Evolutionary conservation across 306 rosid genomes (phyloP).

Genomic region (Dryas drummondii): DNA sequence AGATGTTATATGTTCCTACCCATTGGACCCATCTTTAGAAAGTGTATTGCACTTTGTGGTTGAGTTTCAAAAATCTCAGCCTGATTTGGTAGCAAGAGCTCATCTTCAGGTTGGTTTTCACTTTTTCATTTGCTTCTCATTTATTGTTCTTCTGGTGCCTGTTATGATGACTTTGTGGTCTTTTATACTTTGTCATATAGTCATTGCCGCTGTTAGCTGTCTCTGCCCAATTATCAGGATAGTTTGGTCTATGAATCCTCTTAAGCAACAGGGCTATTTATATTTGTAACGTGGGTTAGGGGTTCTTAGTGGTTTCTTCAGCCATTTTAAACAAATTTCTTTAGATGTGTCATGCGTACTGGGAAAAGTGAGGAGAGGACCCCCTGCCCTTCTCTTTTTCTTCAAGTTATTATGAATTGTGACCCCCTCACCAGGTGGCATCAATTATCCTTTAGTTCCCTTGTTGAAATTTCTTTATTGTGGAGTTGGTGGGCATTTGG

Average conservation of each 20-base stretch:
- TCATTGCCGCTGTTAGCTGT: not conserved
- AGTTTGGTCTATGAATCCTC: not conserved
- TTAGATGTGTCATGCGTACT: too few relatives aligned
- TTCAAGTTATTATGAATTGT: too few relatives aligned
- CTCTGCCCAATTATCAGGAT: not conserved
- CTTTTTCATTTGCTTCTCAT: constrained; percentile 11
- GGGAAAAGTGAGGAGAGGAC: too few relatives aligned
- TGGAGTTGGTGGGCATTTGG: too few relatives aligned
- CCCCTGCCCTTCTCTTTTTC: too few relatives aligned
- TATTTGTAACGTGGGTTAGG: too few relatives aligned
- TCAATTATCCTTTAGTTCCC: too few relatives aligned
- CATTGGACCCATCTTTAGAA: constrained; percentile 70
- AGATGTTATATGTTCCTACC: constrained; percentile 64
- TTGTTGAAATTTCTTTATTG: too few relatives aligned
- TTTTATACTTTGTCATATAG: not conserved
- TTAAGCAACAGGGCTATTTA: not conserved
- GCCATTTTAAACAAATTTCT: too few relatives aligned
- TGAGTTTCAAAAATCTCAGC: constrained; percentile 82
- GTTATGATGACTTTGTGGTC: constrained; percentile 8
- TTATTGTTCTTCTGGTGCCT: constrained; percentile 1
- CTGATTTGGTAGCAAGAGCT: constrained; percentile 94
- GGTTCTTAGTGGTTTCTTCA: too few relatives aligned
- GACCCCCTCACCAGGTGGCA: too few relatives aligned
- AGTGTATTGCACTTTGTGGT: constrained; percentile 77
- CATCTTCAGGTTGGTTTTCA: constrained; percentile 79